Base-by-base conservation (phyloP, 106 monocot species). In the Dendrobium chrysotoxum region DNA sequence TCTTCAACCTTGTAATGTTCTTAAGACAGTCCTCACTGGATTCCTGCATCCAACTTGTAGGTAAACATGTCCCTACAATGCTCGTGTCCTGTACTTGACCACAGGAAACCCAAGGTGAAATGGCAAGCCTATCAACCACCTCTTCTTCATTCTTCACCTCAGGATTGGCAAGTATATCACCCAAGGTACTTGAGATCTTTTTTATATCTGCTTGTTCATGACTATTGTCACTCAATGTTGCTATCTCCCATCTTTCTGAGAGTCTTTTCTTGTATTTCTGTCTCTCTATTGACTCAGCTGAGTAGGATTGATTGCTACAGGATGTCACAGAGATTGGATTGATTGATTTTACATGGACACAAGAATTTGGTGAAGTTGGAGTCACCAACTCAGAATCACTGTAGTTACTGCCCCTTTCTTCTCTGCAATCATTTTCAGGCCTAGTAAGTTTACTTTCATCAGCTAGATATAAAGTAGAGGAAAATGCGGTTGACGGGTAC, bases 211-310 rank as follows among this genome's bases (percentile, higher is more conserved):
- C 83, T 85, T 86, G 78, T 57, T 93, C 90, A 53, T 84, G 82
- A 68, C 13, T 70, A 9, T 50, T 75, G 35, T 28, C 85, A 81
- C 82, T 83, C 42, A 85, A 85, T 40, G 83, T 68, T 47, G 87
- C 86, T 82, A 86, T 65, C 28, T 86, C 86, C 88, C 86, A 89
- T 70, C 98, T 88, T 73, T 98, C 98, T 17, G 89, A 92, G 53
- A 98, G 85, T 68, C 95, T 81, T 82, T 91, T 98, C 83, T 90
- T 93, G 11, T 91, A 92, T 82, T 98, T 95, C 41, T 75, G 85
- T 70, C 91, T 89, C 21, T 91, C 88, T 35, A 92, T 89, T 77
- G 94, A 92, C 77, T 92, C 97, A 9, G 89, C 85, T 38, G 88
- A 94, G 80, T 79, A 78, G n/a, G 90, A 85, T 75, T 80, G 66